Evolutionary conservation across 495 filamentous ascomycete genomes (phyloP), one percentile per base, ranked within the genome.

Genomic region (Parachaetomium inaequale): DNA sequence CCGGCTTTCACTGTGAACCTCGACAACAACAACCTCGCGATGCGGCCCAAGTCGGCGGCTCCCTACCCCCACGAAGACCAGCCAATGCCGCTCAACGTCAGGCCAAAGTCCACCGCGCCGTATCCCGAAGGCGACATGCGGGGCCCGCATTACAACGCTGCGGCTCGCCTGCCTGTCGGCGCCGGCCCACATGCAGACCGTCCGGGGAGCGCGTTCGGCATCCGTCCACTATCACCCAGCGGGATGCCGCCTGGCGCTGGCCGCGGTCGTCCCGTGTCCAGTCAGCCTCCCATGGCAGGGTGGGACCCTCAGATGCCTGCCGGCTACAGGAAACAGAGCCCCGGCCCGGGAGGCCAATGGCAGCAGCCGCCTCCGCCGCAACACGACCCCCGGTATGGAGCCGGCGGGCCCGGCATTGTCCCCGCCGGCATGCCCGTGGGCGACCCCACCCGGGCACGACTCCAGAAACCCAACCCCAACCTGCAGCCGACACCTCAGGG

Each of bases 131-230:
- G 84, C 46, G 81, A 81, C 32, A 65, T 75, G 58, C 54, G 49
- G 31, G 71, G 64, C 31, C 67, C 74, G 47, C 64, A 76, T 60
- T 69, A 70, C 34, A 76, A 76, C 61, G 70, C 72, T 10, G 63
- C 61, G 45, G 74, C 69, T 61, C 77, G 70, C 62, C 73, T 70
- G 58, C 75, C 69, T 55, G 45, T 63, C 61, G 74, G 42, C n/a
- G 50, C 63, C 11, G 71, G 75, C 36, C 82, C 79, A 1, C 72
- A 67, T 38, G 79, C 81, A 17, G 82, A 84, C 63, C 82, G 88
- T 2, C 85, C 87, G 12, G 80, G 77, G 53, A 89, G 87, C 61
- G 85, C 88, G 14, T 88, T 88, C 70, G 85, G 87, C 17, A 86
- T 89, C 67, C 84, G 77, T 23, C 76, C 81, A 0, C 62, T 73